Conservation (phyloP, 352 stramenopile genomes). For the Pythium myriotylum region DNA sequence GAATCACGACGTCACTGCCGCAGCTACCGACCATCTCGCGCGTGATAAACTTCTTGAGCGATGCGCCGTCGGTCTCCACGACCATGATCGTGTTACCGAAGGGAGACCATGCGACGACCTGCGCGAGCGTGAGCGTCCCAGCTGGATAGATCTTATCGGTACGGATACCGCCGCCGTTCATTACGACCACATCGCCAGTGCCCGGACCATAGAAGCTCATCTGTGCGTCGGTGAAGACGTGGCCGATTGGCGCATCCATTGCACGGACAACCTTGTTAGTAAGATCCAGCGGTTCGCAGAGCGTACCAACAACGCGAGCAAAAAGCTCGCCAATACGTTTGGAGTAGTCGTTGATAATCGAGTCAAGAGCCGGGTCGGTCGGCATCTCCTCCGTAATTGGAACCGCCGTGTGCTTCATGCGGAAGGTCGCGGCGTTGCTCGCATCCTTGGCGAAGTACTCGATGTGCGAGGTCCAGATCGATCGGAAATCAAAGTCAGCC, state of each 20-base stretch:
- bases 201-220: slow-evolving; percentile 44
- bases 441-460: slow-evolving; percentile 46
- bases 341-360: slow-evolving; percentile 48
- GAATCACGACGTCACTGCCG: slow-evolving; percentile 38
- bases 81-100: slow-evolving; percentile 70
- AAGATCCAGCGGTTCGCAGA: slow-evolving; percentile 58
- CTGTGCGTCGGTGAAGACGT: slow-evolving; percentile 50
- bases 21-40: slow-evolving; percentile 49
- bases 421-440: slow-evolving; percentile 26
- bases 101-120: slow-evolving; percentile 62
- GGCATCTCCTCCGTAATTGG: slow-evolving; percentile 59
- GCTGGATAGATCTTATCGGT: slow-evolving; percentile 54
- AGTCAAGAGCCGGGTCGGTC: slow-evolving; percentile 48
- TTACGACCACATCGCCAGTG: slow-evolving; percentile 47
- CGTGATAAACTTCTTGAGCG: slow-evolving; percentile 51
- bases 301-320: slow-evolving; percentile 43
- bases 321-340: slow-evolving; percentile 40
- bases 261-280: slow-evolving; percentile 45
- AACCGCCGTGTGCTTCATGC: slow-evolving; percentile 52
- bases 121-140: slow-evolving; percentile 43
- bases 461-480: slow-evolving; percentile 56
- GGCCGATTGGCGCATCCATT: slow-evolving; percentile 48
- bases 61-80: too few relatives aligned
- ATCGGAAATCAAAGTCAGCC: slow-evolving; percentile 66
- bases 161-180: slow-evolving; percentile 67